Evolutionary conservation across 1,284 basidiomycete genomes (phyloP).

Genomic region (Melampsora larici-populina): DNA sequence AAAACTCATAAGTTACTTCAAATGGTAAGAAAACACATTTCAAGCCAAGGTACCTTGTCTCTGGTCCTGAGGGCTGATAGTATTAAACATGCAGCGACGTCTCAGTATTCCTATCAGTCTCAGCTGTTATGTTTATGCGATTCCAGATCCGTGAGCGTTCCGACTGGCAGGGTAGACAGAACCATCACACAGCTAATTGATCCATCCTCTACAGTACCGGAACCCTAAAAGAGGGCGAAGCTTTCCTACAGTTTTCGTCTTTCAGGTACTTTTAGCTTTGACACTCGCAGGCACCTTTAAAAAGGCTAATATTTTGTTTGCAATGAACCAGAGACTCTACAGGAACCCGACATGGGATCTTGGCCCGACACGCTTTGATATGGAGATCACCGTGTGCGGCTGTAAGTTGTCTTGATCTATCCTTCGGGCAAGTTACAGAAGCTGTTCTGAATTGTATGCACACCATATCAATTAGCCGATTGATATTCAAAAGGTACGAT

Average conservation of each 20-base stretch:
- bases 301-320: background rate
- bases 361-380: slow-evolving; percentile 16
- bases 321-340: background rate
- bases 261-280: slow-evolving; percentile 3
- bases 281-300: too few species aligned
- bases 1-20: slow-evolving; percentile 2
- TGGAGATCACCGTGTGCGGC: slow-evolving; percentile 20
- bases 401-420: background rate
- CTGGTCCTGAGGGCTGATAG: background rate
- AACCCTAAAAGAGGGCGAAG: slow-evolving; percentile 26
- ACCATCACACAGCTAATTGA: background rate
- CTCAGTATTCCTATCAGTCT: slow-evolving; percentile 16
- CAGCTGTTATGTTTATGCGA: slow-evolving; percentile 29
- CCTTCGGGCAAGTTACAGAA: too few species aligned
- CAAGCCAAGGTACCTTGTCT: background rate
- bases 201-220: slow-evolving; percentile 6
- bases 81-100: background rate
- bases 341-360: background rate
- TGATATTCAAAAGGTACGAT: slow-evolving; percentile 18
- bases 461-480: slow-evolving; percentile 15
- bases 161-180: background rate
- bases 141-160: slow-evolving; percentile 33
- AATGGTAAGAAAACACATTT: slow-evolving; percentile 8
- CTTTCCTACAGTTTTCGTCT: slow-evolving; percentile 23
- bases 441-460: background rate